phyloP scores from a whole-genome alignment of 2,329 filamentous ascomycete species.

The Mollisiaceae sp. region DNA sequence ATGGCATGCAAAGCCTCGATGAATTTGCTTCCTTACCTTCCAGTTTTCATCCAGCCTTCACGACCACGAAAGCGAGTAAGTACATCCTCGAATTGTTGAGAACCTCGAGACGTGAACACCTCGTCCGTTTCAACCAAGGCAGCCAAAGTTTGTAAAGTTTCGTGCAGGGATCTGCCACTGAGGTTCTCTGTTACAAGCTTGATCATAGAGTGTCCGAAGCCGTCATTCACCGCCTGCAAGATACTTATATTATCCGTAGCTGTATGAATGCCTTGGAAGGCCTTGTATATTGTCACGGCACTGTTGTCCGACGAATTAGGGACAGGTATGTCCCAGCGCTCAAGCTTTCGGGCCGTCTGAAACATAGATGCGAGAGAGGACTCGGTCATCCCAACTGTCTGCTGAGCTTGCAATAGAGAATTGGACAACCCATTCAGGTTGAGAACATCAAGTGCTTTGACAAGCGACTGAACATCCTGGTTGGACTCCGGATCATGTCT shows the following conservation, averaged over 20 bases:
- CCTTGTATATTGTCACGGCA: constrained; percentile 75
- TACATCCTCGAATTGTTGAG: constrained; percentile 63
- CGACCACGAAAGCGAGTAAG: constrained; percentile 69
- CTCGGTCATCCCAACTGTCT: constrained; percentile 61
- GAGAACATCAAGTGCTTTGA: constrained; percentile 78
- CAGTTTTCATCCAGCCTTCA: constrained; percentile 80
- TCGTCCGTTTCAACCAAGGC: constrained; percentile 84
- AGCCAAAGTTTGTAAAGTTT: constrained; percentile 67
- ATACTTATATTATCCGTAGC: constrained; percentile 62
- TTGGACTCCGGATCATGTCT: constrained; percentile 59
- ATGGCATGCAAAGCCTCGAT: neutral
- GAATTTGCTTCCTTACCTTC: constrained; percentile 62
- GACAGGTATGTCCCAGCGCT: constrained; percentile 89
- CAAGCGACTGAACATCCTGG: constrained; percentile 69
- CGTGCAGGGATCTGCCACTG: constrained; percentile 58
- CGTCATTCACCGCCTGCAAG: constrained; percentile 63
- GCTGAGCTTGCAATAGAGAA: constrained; percentile 73
- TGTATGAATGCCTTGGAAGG: constrained; percentile 78
- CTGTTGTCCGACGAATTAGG: constrained; percentile 67
- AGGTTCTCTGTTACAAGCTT: constrained; percentile 56
- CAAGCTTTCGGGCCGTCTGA: constrained; percentile 78
- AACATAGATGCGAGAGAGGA: constrained; percentile 74
- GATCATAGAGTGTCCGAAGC: constrained; percentile 64
- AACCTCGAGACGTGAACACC: constrained; percentile 64
- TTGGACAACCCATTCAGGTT: constrained; percentile 87